Percentiles rank a stretch among this genome's conserved stretches.
These are phyloP conservation scores for Nothopassalora personata DNA, from an alignment of 2,329 filamentous ascomycete genomes.

Conservation along the genomic window DNA sequence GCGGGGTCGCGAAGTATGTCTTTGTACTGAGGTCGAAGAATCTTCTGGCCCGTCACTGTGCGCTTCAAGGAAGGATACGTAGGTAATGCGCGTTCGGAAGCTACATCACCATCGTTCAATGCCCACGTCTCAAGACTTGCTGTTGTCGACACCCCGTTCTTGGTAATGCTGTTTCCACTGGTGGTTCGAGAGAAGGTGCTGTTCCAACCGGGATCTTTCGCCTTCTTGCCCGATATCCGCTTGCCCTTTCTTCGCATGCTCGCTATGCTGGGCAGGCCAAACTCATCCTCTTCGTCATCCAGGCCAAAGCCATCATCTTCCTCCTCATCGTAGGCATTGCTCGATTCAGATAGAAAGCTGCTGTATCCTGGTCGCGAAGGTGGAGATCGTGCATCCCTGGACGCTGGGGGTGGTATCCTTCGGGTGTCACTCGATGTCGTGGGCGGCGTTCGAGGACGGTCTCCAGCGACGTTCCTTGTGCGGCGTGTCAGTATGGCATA, in stretches of 20 bases:
- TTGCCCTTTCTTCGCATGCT: conserved; percentile 74
- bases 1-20: conserved; percentile 82
- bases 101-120: conserved; percentile 88
- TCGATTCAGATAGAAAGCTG: conserved; percentile 73
- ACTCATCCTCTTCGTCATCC: conserved; percentile 89
- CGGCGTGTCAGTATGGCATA: conserved; percentile 9
- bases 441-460: conserved; percentile 68
- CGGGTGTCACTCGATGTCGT: conserved; percentile 54
- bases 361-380: conserved; percentile 67
- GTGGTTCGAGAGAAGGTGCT: conserved; percentile 11
- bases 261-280: conserved; percentile 85
- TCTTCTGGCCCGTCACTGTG: conserved; percentile 72
- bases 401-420: conserved; percentile 48
- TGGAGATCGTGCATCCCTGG: conserved; percentile 48
- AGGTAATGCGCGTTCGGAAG: conserved; percentile 69
- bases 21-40: conserved; percentile 93
- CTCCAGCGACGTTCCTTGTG: conserved; percentile 24
- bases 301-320: conserved; percentile 70
- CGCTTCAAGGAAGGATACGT: conserved; percentile 85
- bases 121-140: conserved; percentile 41
- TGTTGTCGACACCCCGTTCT: conserved; percentile 6
- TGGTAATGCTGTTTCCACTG: conserved; percentile 16
- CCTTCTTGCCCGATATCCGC: conserved; percentile 40
- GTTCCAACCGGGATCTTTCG: conserved; percentile 41
- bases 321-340: conserved; percentile 72